Evolutionary conservation across 2,329 filamentous ascomycete genomes (phyloP).

Genomic region (Colletotrichum karsti): DNA sequence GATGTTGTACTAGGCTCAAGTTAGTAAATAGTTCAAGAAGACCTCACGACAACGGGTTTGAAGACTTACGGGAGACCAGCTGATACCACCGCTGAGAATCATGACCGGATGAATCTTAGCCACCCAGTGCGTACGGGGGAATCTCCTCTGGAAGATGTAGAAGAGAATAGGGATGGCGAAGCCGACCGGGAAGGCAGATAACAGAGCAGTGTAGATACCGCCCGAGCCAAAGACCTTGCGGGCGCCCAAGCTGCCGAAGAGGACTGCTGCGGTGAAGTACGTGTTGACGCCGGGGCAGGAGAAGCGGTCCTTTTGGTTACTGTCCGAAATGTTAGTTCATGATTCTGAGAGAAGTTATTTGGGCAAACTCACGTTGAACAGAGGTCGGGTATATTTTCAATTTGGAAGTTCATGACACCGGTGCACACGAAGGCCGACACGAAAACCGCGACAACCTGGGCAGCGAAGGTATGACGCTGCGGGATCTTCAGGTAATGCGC

Average conservation of each 20-base stretch:
- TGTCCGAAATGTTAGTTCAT: neutral
- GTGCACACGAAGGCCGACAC: conserved; percentile 43
- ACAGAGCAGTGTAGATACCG: conserved; percentile 43
- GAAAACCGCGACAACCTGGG: conserved; percentile 43
- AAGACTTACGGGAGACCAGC: conserved; percentile 37
- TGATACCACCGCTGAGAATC: conserved; percentile 43
- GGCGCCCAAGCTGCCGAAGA: conserved; percentile 51
- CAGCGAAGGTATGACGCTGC: conserved; percentile 44
- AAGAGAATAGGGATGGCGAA: conserved; percentile 40
- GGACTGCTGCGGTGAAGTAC: conserved; percentile 47
- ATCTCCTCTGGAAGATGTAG: conserved; percentile 42
- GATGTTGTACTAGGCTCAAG: conserved; percentile 42
- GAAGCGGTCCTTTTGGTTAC: conserved; percentile 34
- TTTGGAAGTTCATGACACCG: conserved; percentile 46
- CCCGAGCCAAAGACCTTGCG: conserved; percentile 45
- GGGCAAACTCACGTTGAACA: conserved; percentile 32
- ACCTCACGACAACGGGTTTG: neutral
- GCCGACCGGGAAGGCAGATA: conserved; percentile 46
- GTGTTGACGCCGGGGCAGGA: conserved; percentile 40
- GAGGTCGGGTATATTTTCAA: conserved; percentile 36
- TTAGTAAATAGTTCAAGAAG: neutral
- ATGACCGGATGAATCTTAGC: conserved; percentile 50
- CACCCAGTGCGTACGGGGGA: conserved; percentile 40
- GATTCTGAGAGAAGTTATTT: neutral
- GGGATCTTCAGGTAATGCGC: conserved; percentile 56